These are phyloP conservation scores for Microbotryum lychnidis-dioicae DNA, from an alignment of 1,284 basidiomycete genomes.

Conservation along the genomic window DNA sequence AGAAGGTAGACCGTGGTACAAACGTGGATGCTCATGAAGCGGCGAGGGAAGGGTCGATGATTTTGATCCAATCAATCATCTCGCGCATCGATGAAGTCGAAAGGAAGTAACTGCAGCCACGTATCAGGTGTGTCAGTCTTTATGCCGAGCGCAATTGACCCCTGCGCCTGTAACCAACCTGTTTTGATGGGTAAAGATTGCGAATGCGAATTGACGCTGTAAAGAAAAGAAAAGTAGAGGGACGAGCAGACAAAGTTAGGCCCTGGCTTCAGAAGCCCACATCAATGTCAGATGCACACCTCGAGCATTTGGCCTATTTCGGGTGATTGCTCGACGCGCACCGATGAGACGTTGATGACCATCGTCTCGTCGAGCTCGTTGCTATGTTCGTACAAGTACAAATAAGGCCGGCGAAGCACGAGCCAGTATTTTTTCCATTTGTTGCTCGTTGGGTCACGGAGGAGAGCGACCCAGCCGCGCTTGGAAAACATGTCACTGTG, in stretches of 20 bases:
- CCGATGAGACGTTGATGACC: conserved; percentile 72
- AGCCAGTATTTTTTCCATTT: conserved; percentile 79
- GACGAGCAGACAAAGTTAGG: not conserved
- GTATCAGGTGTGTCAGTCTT: not conserved
- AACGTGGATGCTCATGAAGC: not conserved
- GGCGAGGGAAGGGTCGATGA: conserved; percentile 10
- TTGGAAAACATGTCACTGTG: conserved; percentile 70
- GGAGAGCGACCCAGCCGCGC: conserved; percentile 68
- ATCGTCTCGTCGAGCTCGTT: conserved; percentile 70
- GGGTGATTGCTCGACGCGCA: conserved; percentile 76
- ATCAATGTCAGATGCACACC: conserved; percentile 47
- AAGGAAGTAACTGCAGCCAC: conserved; percentile 25
- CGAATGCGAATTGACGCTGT: conserved; percentile 33
- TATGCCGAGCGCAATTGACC: not conserved
- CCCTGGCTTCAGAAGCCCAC: too few species aligned
- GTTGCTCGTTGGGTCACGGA: conserved; percentile 69
- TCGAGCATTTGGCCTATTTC: conserved; percentile 78
- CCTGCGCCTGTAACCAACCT: not conserved
- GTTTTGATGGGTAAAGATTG: conserved; percentile 34
- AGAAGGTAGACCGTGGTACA: too few species aligned
- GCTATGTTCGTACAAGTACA: conserved; percentile 73
- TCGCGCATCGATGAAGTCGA: conserved; percentile 16
- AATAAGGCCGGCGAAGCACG: conserved; percentile 80
- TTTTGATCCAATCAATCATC: conserved; percentile 29
- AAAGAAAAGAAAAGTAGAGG: not conserved